These are phyloP conservation scores for Mytilinidion resinicola DNA, from an alignment of 495 filamentous ascomycete species.

Conservation along the genomic window DNA sequence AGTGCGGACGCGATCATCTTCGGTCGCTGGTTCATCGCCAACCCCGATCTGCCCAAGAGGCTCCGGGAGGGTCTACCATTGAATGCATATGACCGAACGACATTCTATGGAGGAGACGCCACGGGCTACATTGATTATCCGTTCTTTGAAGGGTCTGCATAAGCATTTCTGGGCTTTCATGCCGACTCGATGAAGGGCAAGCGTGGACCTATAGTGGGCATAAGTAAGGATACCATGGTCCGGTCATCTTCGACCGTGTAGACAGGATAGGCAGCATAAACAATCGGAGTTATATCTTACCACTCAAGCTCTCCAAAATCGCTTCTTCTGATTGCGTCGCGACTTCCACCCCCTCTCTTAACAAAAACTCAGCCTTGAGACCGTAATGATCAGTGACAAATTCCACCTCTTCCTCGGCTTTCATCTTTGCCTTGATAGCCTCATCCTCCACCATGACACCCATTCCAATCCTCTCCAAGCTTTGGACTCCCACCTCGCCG, in stretches of 20 bases:
- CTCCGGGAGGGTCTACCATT: conserved; percentile 17
- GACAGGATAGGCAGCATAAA: not conserved
- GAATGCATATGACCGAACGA: conserved; percentile 22
- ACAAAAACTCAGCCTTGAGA: conserved; percentile 33
- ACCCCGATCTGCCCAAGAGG: conserved; percentile 28
- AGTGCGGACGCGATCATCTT: conserved; percentile 26
- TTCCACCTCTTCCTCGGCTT: conserved; percentile 30
- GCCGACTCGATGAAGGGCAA: conserved; percentile 6
- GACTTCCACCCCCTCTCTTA: not conserved
- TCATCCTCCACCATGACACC: conserved; percentile 32
- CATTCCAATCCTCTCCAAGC: conserved; percentile 42
- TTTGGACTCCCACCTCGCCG: conserved; percentile 32
- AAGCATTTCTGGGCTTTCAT: not conserved
- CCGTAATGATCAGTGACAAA: conserved; percentile 50
- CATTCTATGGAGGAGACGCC: conserved; percentile 25
- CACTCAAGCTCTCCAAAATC: not conserved
- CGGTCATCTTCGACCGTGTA: too few relatives aligned
- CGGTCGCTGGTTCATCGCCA: conserved; percentile 26
- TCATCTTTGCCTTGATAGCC: conserved; percentile 19
- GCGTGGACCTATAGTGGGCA: not conserved
- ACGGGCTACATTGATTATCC: conserved; percentile 28
- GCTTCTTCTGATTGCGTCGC: not conserved
- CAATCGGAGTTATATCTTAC: not conserved
- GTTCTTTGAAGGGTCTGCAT: conserved; percentile 8
- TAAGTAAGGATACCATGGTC: too few relatives aligned